These are phyloP conservation scores for Carallia brachiata DNA, from an alignment of 345 rosid species.

Conservation along the genomic window DNA sequence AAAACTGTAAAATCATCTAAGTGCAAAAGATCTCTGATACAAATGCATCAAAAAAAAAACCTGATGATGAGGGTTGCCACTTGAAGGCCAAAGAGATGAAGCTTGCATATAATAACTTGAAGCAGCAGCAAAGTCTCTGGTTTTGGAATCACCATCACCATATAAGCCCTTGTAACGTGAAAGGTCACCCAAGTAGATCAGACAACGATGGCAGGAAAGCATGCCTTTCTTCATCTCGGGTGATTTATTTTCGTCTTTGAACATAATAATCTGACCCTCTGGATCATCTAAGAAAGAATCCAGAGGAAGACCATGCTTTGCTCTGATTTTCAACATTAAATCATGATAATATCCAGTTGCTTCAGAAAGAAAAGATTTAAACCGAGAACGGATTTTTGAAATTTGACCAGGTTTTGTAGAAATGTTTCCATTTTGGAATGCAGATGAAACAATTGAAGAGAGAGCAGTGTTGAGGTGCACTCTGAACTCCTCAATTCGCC, in stretches of 20 bases:
- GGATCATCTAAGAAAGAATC: conserved; percentile 75
- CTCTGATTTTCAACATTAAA: conserved; percentile 67
- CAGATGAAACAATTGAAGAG: conserved; percentile 41
- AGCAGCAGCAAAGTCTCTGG: conserved; percentile 82
- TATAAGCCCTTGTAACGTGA: conserved; percentile 89
- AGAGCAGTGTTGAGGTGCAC: conserved; percentile 57
- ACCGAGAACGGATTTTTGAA: conserved; percentile 63
- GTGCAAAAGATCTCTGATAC: no score
- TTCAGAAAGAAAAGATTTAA: conserved; percentile 86
- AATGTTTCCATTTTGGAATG: conserved; percentile 51
- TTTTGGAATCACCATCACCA: conserved; percentile 78
- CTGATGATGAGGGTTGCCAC: conserved; percentile 98
- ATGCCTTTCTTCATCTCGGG: conserved; percentile 68
- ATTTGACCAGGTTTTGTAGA: conserved; percentile 54
- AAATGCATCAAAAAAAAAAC: conserved; percentile 23
- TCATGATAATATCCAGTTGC: conserved; percentile 97
- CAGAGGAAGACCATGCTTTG: conserved; percentile 89
- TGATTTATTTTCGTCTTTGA: conserved; percentile 71
- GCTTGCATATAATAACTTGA: conserved; percentile 96
- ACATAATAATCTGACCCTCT: conserved; percentile 47
- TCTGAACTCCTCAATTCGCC: conserved; percentile 75
- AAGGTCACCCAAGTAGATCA: conserved; percentile 95
- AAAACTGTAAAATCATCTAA: conserved; percentile 1
- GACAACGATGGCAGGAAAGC: conserved; percentile 93
- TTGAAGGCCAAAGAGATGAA: conserved; percentile 76